These are phyloP conservation scores for Brettanomyces bruxellensis DNA, from an alignment of 805 yeast genomes.

Conservation along the genomic window DNA sequence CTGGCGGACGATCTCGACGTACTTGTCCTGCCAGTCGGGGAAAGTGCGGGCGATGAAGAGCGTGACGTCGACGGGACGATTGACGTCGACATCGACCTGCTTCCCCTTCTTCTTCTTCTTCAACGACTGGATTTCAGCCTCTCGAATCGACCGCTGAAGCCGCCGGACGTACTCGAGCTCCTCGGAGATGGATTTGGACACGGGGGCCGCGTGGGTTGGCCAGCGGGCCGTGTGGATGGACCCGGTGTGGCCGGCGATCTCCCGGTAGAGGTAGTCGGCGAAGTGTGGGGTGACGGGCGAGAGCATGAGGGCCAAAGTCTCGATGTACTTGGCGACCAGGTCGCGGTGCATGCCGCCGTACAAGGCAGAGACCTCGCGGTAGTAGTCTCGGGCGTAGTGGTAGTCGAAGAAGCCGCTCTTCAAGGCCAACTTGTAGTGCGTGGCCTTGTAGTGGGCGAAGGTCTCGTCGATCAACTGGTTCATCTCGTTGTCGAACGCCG, in stretches of 20 bases:
- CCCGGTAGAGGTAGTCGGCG: constrained; percentile 83
- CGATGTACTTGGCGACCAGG: constrained; percentile 73
- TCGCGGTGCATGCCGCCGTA: constrained; percentile 72
- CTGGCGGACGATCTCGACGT: constrained; percentile 62
- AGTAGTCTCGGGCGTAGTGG: constrained; percentile 93
- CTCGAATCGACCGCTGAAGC: constrained; percentile 79
- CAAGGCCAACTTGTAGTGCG: constrained; percentile 82
- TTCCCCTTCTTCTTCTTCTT: constrained; percentile 80
- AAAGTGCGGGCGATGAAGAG: constrained; percentile 70
- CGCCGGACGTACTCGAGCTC: constrained; percentile 74
- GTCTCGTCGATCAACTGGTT: constrained; percentile 71
- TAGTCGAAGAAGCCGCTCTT: constrained; percentile 88
- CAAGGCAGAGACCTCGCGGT: constrained; percentile 64
- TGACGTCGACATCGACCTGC: constrained; percentile 62
- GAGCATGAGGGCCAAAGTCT: constrained; percentile 72
- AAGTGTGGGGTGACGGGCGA: constrained; percentile 96
- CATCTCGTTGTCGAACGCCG: constrained; percentile 91
- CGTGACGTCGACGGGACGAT: constrained; percentile 64
- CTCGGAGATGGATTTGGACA: constrained; percentile 51
- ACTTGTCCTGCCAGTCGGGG: constrained; percentile 60
- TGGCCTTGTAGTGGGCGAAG: constrained; percentile 55
- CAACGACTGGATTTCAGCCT: constrained; percentile 83
- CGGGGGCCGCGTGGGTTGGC: constrained; percentile 69
- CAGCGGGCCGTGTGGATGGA: constrained; percentile 66
- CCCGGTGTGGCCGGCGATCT: constrained; percentile 55